Base-by-base conservation (phyloP, 306 rosid species). In the Psophocarpus tetragonolobus region DNA sequence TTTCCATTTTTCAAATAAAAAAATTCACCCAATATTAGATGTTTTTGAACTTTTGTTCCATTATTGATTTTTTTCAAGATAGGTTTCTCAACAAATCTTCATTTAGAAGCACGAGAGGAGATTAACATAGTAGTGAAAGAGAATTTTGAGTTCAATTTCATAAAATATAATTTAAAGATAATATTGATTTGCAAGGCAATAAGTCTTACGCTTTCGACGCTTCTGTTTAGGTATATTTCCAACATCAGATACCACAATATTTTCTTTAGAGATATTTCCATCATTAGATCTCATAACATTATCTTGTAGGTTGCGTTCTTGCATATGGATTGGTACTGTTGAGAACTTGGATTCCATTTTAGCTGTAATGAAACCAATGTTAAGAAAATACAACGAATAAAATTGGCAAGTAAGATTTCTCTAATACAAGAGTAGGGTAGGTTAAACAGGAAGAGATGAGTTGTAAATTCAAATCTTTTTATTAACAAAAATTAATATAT, bases 181-280 rank as follows among this genome's bases (percentile, higher is more conserved):
- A 58, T 44, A 58, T 44, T 48, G 50, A 51, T 47, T 63, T 41
- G 50, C 36, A 73, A 70, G 80, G 36, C 13, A 77, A 54, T 18
- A 62, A 64, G 13, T 62, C 96, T 89, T 82, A 93, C 98, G 88
- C 73, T 62, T 90, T 57, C 88, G 87, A 53, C n/a, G 93, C 87
- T 83, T 94, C 86, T 81, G 70, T 84, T 70, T 87, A 67, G 89
- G 82, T 36, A 87, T 83, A 61, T 12, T 84, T 30, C 61, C 83
- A 75, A 60, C 68, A 61, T 69, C 57, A 42, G 71, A 48, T 71
- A 4, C 64, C 8, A 53, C 54, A 61, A 48, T 11, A 38, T 38
- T 38, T 38, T 38, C 74, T 84, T 69, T 87, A 69, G 88, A 86
- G 38, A 89, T 84, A 71, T 18, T 85, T 29, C 63, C 82, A 74